Evolutionary conservation across 2,329 filamentous ascomycete genomes (phyloP).

Genomic region (Talaromyces sp.): DNA sequence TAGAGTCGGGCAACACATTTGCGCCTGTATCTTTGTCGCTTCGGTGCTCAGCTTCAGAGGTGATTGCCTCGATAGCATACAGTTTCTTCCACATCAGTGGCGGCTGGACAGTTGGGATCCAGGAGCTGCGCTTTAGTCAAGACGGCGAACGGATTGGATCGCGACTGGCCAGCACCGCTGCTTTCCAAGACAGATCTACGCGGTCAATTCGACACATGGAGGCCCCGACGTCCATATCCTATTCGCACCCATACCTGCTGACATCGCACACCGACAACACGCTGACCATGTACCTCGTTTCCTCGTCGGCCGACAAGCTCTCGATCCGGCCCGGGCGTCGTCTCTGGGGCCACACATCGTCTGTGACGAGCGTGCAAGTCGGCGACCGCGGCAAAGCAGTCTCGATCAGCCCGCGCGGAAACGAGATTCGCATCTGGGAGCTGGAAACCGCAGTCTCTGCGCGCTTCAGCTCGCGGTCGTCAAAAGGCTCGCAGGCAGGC

Average conservation of each 20-base stretch:
- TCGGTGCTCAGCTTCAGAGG: constrained; percentile 56
- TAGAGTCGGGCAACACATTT: constrained; percentile 74
- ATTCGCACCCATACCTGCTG: constrained; percentile 79
- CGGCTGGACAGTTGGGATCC: constrained; percentile 87
- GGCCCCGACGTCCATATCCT: constrained; percentile 61
- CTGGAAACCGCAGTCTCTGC: constrained; percentile 64
- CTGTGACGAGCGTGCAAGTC: constrained; percentile 79
- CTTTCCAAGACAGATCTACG: constrained; percentile 24
- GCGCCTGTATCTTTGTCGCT: constrained; percentile 79
- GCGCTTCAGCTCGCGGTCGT: not conserved
- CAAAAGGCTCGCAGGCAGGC: constrained; percentile 34
- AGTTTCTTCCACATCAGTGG: constrained; percentile 69
- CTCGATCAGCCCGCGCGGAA: constrained; percentile 75
- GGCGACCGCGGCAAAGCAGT: constrained; percentile 81
- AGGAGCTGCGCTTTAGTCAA: constrained; percentile 68
- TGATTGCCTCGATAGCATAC: constrained; percentile 82
- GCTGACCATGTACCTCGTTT: constrained; percentile 73
- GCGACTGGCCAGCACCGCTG: constrained; percentile 34
- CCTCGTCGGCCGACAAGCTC: constrained; percentile 60
- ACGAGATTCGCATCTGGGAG: constrained; percentile 82
- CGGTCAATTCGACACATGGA: constrained; percentile 22
- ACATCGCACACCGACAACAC: constrained; percentile 84
- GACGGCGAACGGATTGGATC: constrained; percentile 38
- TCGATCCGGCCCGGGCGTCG: constrained; percentile 68
- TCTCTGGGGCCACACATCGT: constrained; percentile 88